Base-by-base conservation (phyloP, 208 protist genomes). In the Entamoeba dispar region DNA sequence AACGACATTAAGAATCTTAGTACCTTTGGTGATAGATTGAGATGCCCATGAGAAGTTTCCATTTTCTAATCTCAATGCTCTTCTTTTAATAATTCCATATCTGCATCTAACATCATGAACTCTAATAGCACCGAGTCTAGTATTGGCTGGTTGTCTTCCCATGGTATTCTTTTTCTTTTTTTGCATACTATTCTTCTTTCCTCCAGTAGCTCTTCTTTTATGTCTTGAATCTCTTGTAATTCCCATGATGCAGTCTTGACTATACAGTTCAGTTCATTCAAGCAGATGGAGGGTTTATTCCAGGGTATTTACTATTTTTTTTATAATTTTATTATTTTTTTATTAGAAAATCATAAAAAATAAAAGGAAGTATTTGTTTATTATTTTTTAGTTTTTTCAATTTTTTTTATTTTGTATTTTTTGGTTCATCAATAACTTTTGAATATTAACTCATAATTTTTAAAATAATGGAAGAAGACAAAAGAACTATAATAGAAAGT, bases 41-140 rank as follows among this genome's bases (percentile, higher is more conserved):
- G 96, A 96, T 77, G 94, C 96, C 98, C 98, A 99, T 57, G 97
- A 96, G 95, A 99, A 99, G 97, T 99, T 99, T 94, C 98, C 98
- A 94, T 95, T 97, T 91, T 99, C 98, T 8, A 99, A 97, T 95
- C 98, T 98, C 50, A 99, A 97, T 91, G 98, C 98, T 94, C 98
- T 97, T 95, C 97, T 97, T 96, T 99, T 99, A 94, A 96, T 96
- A 97, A 98, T 98, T 93, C 98, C 98, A 96, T 98, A 98, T 92
- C 98, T 96, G 94, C 96, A 97, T 94, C 98, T 97, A 73, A 99
- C 97, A 91, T 94, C 95, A 49, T 50, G 92, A 69, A 93, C 31
- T 34, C 49, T n/a, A 47, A n/a, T 17, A 49, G 69, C n/a, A 31
- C 94, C 96, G 50, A 99, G 95, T 95, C 98, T 98, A 94, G 98